Evolutionary conservation across 2,329 filamentous ascomycete species (phyloP).

Genomic region (Colletotrichum australisinense): DNA sequence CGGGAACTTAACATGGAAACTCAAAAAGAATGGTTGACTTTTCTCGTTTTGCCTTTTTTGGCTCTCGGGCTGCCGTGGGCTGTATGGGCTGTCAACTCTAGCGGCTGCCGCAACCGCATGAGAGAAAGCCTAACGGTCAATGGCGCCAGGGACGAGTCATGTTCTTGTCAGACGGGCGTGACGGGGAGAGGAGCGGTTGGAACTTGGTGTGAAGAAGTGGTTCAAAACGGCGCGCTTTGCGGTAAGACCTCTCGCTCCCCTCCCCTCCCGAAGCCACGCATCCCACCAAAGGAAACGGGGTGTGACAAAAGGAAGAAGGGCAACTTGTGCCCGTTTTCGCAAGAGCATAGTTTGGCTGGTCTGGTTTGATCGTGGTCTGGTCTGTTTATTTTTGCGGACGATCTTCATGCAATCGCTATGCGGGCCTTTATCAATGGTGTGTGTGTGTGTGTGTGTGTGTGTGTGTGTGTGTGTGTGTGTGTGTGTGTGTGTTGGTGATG

Average conservation of each 20-base stretch:
- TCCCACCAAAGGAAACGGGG: not conserved
- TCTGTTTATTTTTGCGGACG: conserved; percentile 5
- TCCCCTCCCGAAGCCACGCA: not conserved
- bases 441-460: not conserved
- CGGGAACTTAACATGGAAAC: not conserved
- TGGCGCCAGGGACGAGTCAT: conserved; percentile 31
- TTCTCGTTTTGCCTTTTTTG: not conserved
- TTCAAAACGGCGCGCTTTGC: conserved; percentile 17
- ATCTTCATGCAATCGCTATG: not conserved
- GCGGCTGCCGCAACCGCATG: conserved; percentile 13
- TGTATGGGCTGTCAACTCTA: conserved; percentile 16
- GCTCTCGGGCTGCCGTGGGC: conserved; percentile 13
- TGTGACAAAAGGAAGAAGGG: too few relatives aligned
- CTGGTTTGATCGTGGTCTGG: conserved; percentile 27
- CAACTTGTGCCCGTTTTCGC: not conserved
- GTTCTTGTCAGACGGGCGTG: not conserved
- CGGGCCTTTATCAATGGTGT: not conserved
- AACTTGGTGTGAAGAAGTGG: not conserved
- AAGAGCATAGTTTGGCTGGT: conserved; percentile 10
- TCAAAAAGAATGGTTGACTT: not conserved
- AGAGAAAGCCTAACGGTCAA: conserved; percentile 26
- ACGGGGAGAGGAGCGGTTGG: not conserved
- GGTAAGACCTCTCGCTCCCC: conserved; percentile 9
- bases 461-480: too few relatives aligned
- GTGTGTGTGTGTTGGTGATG: not conserved